phyloP scores from a whole-genome alignment of 768 basidiomycete genomes.

The Cystofilobasidium capitatum region DNA sequence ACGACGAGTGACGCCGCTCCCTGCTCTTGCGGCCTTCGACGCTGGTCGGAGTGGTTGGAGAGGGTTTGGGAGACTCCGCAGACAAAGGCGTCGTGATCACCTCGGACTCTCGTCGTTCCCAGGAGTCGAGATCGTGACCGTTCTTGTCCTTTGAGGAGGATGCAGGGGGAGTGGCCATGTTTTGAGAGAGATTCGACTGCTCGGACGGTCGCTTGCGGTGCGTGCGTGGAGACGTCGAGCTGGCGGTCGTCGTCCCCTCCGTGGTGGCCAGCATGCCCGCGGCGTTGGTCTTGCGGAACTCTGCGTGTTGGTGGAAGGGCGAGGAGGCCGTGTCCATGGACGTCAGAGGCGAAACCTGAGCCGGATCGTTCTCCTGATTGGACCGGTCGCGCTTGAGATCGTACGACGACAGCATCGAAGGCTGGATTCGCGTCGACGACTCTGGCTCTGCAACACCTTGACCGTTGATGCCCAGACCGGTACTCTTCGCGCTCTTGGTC shows the following conservation, averaged over 20 bases:
- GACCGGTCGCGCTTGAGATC: background rate
- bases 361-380: background rate
- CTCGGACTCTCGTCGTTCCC: background rate
- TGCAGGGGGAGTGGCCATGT: no score
- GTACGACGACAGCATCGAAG: background rate
- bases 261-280: background rate
- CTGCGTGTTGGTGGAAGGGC: background rate
- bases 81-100: background rate
- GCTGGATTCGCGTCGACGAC: background rate
- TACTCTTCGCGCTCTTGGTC: background rate
- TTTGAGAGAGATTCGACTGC: background rate
- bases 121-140: background rate
- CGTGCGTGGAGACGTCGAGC: background rate
- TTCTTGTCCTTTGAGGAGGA: background rate
- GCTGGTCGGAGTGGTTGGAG: conserved; percentile 9
- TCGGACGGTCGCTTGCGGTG: background rate
- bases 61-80: background rate
- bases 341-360: background rate
- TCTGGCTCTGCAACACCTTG: background rate
- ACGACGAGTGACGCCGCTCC: background rate
- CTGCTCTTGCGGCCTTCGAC: conserved; percentile 1
- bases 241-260: background rate
- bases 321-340: background rate
- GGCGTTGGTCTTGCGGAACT: background rate
- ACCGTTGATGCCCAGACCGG: background rate